Evolutionary conservation across 1,139 yeast genomes (phyloP).

Genomic region (Saccharomyces pastorianus): DNA sequence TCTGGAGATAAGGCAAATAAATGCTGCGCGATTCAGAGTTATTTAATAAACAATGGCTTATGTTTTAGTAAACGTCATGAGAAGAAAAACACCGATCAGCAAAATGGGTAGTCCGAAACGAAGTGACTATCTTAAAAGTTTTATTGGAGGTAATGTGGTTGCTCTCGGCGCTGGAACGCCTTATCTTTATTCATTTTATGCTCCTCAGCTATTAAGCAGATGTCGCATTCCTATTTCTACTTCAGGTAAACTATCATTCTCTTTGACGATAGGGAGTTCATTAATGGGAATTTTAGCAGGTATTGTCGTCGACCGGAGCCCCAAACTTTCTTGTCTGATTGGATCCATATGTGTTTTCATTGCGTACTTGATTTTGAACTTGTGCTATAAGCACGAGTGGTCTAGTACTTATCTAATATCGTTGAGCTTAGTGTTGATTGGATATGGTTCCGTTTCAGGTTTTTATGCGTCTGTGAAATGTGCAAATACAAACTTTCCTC

Average conservation of each 20-base stretch:
- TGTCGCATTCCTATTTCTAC: slow-evolving; percentile 52
- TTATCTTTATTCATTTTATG: slow-evolving; percentile 60
- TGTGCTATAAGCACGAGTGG: slow-evolving; percentile 31
- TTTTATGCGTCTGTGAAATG: slow-evolving; percentile 63
- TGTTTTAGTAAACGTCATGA: neutral
- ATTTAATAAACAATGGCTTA: neutral
- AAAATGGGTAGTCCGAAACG: neutral
- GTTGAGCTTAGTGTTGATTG: slow-evolving; percentile 45
- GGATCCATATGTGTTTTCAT: slow-evolving; percentile 44
- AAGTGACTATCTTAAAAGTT: neutral
- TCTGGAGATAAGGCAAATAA: neutral
- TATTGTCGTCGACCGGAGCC: slow-evolving; percentile 48
- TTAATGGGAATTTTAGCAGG: slow-evolving; percentile 68
- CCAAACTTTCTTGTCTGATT: slow-evolving; percentile 42
- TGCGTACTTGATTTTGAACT: slow-evolving; percentile 36
- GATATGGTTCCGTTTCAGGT: slow-evolving; percentile 58
- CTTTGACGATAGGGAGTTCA: slow-evolving; percentile 56
- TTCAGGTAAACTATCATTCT: slow-evolving; percentile 56
- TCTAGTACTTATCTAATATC: slow-evolving; percentile 36
- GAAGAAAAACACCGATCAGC: neutral
- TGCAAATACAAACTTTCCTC: slow-evolving; percentile 62
- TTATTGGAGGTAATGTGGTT: slow-evolving; percentile 26
- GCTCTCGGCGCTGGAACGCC: slow-evolving; percentile 61
- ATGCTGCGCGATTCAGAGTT: neutral
- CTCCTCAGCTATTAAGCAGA: slow-evolving; percentile 56